phyloP scores from a whole-genome alignment of 2,329 filamentous ascomycete genomes.

The Aureobasidium lini region DNA sequence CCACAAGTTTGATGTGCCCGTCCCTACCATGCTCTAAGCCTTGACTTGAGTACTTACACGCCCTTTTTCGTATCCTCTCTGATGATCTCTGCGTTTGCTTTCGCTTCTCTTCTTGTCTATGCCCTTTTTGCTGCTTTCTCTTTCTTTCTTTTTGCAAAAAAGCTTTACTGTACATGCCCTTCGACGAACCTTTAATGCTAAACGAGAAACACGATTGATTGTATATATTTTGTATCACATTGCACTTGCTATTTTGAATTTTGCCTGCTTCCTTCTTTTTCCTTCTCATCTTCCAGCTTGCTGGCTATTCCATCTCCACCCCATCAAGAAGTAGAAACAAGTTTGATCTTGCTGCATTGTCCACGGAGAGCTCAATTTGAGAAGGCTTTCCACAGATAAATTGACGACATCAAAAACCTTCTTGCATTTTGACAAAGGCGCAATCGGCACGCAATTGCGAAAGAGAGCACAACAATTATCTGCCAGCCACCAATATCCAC shows the following conservation, averaged over 20 bases:
- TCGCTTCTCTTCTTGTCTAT: not conserved
- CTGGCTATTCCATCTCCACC: too few species aligned
- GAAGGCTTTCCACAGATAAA: too few species aligned
- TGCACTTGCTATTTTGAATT: not conserved
- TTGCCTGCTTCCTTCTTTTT: too few species aligned
- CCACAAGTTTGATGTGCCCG: not conserved
- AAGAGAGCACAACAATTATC: too few species aligned
- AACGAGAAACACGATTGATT: slow-evolving; percentile 8
- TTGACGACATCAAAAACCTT: too few species aligned
- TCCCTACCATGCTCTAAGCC: not conserved
- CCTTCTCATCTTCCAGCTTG: not conserved
- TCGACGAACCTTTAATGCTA: slow-evolving; percentile 4
- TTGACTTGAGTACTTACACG: not conserved
- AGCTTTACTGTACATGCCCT: not conserved
- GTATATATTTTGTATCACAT: not conserved
- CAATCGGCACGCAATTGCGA: too few species aligned
- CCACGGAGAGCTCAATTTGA: too few species aligned
- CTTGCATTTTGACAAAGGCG: too few species aligned
- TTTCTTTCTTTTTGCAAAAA: not conserved
- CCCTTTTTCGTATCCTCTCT: not conserved
- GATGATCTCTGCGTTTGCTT: not conserved
- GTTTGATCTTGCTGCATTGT: too few species aligned
- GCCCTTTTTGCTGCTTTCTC: not conserved
- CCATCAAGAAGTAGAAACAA: too few species aligned
- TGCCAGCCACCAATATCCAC: too few species aligned